Conservation (phyloP, 148 eudicot genomes). For the Oxyria digyna region DNA sequence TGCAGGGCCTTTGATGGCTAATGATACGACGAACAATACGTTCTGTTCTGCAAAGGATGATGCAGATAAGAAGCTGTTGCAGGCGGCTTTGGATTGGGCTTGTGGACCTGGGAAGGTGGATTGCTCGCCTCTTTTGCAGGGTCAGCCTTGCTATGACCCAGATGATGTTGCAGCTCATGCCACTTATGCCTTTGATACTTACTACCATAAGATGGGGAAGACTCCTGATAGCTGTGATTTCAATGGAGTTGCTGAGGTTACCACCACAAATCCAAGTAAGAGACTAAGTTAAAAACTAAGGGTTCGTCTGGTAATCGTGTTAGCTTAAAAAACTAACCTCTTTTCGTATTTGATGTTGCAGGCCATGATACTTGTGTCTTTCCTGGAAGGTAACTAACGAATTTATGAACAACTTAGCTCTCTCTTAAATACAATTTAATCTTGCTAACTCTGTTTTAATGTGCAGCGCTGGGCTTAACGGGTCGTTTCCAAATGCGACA, state of each 20-base stretch:
- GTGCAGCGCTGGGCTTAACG: background rate
- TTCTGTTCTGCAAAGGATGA: slow-evolving; percentile 65
- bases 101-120: slow-evolving; percentile 93
- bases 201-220: slow-evolving; percentile 77
- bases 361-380: slow-evolving; percentile 81
- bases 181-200: slow-evolving; percentile 70
- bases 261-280: slow-evolving; percentile 83
- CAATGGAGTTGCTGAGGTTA: slow-evolving; percentile 75
- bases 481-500: background rate
- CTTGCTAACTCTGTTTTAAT: background rate
- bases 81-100: slow-evolving; percentile 95
- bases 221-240: slow-evolving; percentile 81
- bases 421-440: background rate
- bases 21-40: slow-evolving; percentile 87
- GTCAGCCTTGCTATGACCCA: slow-evolving; percentile 68
- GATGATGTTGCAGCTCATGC: slow-evolving; percentile 71
- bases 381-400: slow-evolving; percentile 64
- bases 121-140: slow-evolving; percentile 66
- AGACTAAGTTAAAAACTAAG: background rate
- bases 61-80: slow-evolving; percentile 75
- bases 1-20: slow-evolving; percentile 59
- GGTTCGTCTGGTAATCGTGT: background rate
- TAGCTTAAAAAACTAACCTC: background rate
- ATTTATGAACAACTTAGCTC: background rate
- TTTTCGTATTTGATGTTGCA: slow-evolving; percentile 18